Percentiles rank a stretch among this genome's conserved stretches.
Conservation (phyloP, 192 early-diverging fungal species). For the Entomortierella beljakovae region DNA sequence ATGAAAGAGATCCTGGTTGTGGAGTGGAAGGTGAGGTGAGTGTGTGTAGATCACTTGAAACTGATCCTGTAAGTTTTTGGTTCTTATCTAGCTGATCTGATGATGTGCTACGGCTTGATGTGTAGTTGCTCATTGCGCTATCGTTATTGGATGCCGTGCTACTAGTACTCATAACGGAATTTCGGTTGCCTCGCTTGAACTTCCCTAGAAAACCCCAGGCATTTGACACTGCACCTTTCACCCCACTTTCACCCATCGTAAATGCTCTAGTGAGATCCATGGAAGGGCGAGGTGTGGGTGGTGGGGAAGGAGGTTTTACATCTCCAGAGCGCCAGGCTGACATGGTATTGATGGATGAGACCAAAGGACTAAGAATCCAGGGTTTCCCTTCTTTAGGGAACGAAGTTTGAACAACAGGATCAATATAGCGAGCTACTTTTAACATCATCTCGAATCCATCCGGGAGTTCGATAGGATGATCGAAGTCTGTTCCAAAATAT, state of each 20-base stretch:
- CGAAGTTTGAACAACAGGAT: constrained; percentile 33
- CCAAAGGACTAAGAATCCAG: constrained; percentile 49
- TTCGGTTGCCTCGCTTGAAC: constrained; percentile 39
- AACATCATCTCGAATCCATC: constrained; percentile 52
- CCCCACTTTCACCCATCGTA: constrained; percentile 25
- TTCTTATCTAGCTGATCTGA: constrained; percentile 34
- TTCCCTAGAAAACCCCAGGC: constrained; percentile 53
- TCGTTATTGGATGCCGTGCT: constrained; percentile 17
- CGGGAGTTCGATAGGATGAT: constrained; percentile 30
- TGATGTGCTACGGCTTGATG: constrained; percentile 14
- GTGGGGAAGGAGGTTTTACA: constrained; percentile 35
- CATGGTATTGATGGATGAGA: constrained; percentile 53
- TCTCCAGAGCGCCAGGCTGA: constrained; percentile 43
- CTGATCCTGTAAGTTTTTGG: constrained; percentile 1
- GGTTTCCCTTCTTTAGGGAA: constrained; percentile 38
- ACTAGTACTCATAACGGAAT: constrained; percentile 27
- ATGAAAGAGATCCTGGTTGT: constrained; percentile 32
- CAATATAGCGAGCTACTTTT: constrained; percentile 45
- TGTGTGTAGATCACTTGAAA: neutral
- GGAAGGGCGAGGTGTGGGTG: constrained; percentile 37
- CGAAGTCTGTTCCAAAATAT: constrained; percentile 55
- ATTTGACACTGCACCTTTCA: constrained; percentile 38
- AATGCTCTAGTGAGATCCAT: constrained; percentile 39
- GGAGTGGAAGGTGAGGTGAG: constrained; percentile 29
- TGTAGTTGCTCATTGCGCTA: constrained; percentile 1